Percentiles rank a stretch among this genome's conserved stretches.
Evolutionary conservation across 805 yeast species (phyloP).

Genomic region (Saturnispora quitensis): DNA sequence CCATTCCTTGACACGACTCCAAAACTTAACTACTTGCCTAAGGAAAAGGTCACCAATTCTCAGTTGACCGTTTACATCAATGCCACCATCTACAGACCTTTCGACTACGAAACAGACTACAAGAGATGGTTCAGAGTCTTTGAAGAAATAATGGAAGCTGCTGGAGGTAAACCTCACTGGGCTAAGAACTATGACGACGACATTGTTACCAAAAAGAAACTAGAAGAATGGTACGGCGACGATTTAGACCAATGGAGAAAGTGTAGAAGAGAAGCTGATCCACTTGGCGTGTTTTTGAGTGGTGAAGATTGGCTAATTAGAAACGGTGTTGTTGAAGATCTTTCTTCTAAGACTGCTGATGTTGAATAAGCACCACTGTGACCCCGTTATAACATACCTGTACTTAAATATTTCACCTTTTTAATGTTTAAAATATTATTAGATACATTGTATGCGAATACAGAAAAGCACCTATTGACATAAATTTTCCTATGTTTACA

Average conservation of each 20-base stretch:
- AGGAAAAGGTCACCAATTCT: slow-evolving; percentile 49
- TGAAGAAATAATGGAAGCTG: slow-evolving; percentile 66
- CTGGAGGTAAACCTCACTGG: slow-evolving; percentile 97
- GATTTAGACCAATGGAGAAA: slow-evolving; percentile 52
- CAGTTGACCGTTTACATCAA: slow-evolving; percentile 81
- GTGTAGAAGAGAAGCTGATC: slow-evolving; percentile 64
- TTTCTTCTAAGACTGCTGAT: slow-evolving; percentile 8
- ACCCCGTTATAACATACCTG: neutral
- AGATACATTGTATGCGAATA: neutral
- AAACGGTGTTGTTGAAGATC: slow-evolving; percentile 54
- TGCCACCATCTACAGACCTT: slow-evolving; percentile 96
- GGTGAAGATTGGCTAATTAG: slow-evolving; percentile 73
- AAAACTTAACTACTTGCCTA: slow-evolving; percentile 45
- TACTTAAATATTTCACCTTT: neutral
- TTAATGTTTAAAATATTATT: neutral
- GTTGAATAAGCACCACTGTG: slow-evolving; percentile 3
- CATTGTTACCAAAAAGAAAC: slow-evolving; percentile 66
- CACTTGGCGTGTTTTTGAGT: slow-evolving; percentile 70
- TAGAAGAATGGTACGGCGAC: slow-evolving; percentile 74
- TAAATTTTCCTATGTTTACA: neutral
- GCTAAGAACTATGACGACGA: slow-evolving; percentile 88
- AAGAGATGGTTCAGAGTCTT: slow-evolving; percentile 76
- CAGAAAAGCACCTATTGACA: neutral
- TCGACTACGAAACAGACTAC: slow-evolving; percentile 61
- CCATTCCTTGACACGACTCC: slow-evolving; percentile 83